A percentile compares a stretch with the other conserved stretches of the same genome.
phyloP scores from a whole-genome alignment of 305 asterid genomes.

The Ilex paraguariensis region DNA sequence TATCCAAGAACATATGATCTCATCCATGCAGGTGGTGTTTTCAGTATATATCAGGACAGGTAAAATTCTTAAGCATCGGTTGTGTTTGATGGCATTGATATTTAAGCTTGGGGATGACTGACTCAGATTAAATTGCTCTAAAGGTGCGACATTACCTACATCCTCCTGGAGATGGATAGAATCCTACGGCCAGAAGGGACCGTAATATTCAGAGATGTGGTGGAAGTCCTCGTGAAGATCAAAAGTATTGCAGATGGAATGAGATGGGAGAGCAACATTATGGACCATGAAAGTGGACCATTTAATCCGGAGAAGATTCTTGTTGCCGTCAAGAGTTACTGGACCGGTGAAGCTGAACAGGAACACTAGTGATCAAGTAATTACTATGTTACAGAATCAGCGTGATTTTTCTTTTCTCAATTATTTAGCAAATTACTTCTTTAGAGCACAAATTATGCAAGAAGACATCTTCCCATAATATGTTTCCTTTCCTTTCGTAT shows the following conservation, averaged over 20 bases:
- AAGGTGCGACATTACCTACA: conserved; percentile 78
- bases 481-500: too few species aligned
- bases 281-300: conserved; percentile 88
- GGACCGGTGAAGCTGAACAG: conserved; percentile 63
- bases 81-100: background rate
- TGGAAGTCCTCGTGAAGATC: conserved; percentile 61
- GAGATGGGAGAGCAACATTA: conserved; percentile 82
- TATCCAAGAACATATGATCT: conserved; percentile 94
- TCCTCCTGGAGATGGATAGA: conserved; percentile 89
- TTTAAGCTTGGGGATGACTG: background rate
- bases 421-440: too few species aligned
- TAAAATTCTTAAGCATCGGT: conserved; percentile 14
- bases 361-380: background rate
- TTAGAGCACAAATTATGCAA: too few species aligned
- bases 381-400: too few species aligned
- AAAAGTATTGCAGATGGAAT: conserved; percentile 73
- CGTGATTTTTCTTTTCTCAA: too few species aligned
- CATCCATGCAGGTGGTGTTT: conserved; percentile 67
- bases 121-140: conserved; percentile 8
- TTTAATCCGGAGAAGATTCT: conserved; percentile 82
- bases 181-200: conserved; percentile 84
- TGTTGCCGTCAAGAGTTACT: conserved; percentile 65
- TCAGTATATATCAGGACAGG: conserved; percentile 75
- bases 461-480: too few species aligned
- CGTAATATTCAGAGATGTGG: conserved; percentile 69